These are phyloP conservation scores for Trametes sp. DNA, from an alignment of 1,284 basidiomycete genomes.

Conservation along the genomic window DNA sequence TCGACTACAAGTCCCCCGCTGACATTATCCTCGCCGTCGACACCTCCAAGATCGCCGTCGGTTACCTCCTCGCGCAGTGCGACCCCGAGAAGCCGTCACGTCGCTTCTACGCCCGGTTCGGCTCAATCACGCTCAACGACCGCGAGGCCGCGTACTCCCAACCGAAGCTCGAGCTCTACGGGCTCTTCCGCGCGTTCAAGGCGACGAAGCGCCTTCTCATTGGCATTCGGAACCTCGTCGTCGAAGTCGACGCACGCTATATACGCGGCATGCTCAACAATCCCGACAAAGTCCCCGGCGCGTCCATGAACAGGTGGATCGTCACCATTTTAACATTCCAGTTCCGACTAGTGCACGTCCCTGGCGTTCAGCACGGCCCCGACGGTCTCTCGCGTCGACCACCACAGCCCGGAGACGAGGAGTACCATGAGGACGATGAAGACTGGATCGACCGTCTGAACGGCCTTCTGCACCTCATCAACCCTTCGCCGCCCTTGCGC, in stretches of 20 bases:
- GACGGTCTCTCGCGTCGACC: slow-evolving; percentile 47
- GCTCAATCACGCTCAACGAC: slow-evolving; percentile 47
- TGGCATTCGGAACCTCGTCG: slow-evolving; percentile 43
- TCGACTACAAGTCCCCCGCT: slow-evolving; percentile 59
- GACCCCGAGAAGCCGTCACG: slow-evolving; percentile 29
- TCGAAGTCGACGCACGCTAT: slow-evolving; percentile 50
- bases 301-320: slow-evolving; percentile 51
- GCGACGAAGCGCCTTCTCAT: slow-evolving; percentile 40
- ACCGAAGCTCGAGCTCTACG: slow-evolving; percentile 51
- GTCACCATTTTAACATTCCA: slow-evolving; percentile 45
- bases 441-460: slow-evolving; percentile 44
- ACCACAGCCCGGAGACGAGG: slow-evolving; percentile 28
- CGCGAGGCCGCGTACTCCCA: slow-evolving; percentile 49
- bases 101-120: slow-evolving; percentile 28
- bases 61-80: slow-evolving; percentile 43
- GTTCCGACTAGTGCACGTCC: slow-evolving; percentile 47
- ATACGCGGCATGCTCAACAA: slow-evolving; percentile 54
- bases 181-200: slow-evolving; percentile 44
- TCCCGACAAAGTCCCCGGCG: slow-evolving; percentile 45
- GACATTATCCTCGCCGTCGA: slow-evolving; percentile 46
- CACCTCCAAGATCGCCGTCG: slow-evolving; percentile 45
- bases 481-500: slow-evolving; percentile 2
- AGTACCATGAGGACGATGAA: slow-evolving; percentile 40
- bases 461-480: slow-evolving; percentile 27
- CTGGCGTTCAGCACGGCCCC: slow-evolving; percentile 39